Evolutionary conservation across 495 filamentous ascomycete genomes (phyloP).

Genomic region (Chaetomium cochliodes): DNA sequence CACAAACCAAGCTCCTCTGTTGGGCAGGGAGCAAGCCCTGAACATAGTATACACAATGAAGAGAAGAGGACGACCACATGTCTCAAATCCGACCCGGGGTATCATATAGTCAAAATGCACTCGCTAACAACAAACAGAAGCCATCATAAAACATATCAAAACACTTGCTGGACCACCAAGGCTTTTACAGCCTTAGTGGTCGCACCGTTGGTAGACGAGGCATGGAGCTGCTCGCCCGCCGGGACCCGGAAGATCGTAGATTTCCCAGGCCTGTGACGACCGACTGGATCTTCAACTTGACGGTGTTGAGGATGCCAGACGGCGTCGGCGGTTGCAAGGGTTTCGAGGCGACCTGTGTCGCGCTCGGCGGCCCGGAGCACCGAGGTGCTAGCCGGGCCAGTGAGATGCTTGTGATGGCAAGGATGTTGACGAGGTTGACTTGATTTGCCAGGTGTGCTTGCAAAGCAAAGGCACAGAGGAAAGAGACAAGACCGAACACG

Average conservation of each 20-base stretch:
- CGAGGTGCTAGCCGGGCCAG: slow-evolving; percentile 22
- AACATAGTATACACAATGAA: slow-evolving; percentile 25
- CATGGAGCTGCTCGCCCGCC: slow-evolving; percentile 14
- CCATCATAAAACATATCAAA: slow-evolving; percentile 18
- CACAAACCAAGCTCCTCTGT: slow-evolving; percentile 13
- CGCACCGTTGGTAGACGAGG: slow-evolving; percentile 9
- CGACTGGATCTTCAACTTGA: slow-evolving; percentile 32
- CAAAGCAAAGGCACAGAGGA: slow-evolving; percentile 28
- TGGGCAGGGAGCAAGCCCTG: slow-evolving; percentile 9
- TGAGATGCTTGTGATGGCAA: slow-evolving; percentile 27
- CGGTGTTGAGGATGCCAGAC: slow-evolving; percentile 25
- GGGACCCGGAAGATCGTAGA: slow-evolving; percentile 17
- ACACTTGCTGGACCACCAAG: slow-evolving; percentile 12
- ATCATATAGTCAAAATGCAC: slow-evolving; percentile 31
- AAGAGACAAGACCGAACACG: slow-evolving; percentile 38
- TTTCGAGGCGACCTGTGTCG: slow-evolving; percentile 14
- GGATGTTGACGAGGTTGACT: slow-evolving; percentile 22
- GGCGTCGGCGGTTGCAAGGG: slow-evolving; percentile 14
- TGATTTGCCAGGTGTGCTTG: slow-evolving; percentile 21
- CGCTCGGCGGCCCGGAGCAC: slow-evolving; percentile 15
- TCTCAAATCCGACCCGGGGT: slow-evolving; percentile 31
- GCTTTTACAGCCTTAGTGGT: slow-evolving; percentile 14
- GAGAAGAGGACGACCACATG: slow-evolving; percentile 34
- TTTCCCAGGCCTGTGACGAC: not conserved
- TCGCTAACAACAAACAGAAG: slow-evolving; percentile 23